Percentiles rank a stretch among this genome's conserved stretches.
Conservation (phyloP, 2,329 filamentous ascomycete species). For the Massarina eburnea region DNA sequence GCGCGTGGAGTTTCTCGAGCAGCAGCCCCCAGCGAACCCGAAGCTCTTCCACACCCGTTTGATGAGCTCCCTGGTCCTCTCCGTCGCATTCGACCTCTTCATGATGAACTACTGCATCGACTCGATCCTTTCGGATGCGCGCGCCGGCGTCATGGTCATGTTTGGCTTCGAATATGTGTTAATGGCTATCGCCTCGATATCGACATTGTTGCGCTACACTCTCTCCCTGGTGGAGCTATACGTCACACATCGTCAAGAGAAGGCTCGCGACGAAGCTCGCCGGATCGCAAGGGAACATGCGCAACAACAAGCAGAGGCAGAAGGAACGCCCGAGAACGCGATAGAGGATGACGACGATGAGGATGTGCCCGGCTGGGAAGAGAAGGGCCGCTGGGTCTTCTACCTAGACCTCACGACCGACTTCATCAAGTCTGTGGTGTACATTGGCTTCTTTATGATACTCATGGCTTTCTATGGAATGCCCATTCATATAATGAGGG, state of each 20-base stretch:
- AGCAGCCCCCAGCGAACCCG: slow-evolving; percentile 89
- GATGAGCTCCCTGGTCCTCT: slow-evolving; percentile 74
- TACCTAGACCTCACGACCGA: slow-evolving; percentile 85
- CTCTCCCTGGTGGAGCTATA: slow-evolving; percentile 77
- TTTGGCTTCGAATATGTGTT: slow-evolving; percentile 98
- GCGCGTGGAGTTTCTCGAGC: slow-evolving; percentile 89
- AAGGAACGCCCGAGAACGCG: slow-evolving; percentile 41
- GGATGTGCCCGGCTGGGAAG: slow-evolving; percentile 94
- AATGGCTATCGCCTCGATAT: slow-evolving; percentile 74
- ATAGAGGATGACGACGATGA: slow-evolving; percentile 84
- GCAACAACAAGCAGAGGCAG: slow-evolving; percentile 56
- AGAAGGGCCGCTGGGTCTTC: slow-evolving; percentile 90
- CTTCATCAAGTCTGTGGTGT: slow-evolving; percentile 86
- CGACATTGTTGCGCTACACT: slow-evolving; percentile 76
- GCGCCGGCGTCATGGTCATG: slow-evolving; percentile 99
- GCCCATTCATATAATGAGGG: slow-evolving; percentile 93
- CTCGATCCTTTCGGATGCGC: slow-evolving; percentile 80
- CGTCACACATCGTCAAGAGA: slow-evolving; percentile 74
- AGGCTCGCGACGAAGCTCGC: slow-evolving; percentile 53
- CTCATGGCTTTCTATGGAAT: slow-evolving; percentile 92
- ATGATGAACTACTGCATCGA: slow-evolving; percentile 81
- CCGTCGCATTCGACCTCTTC: slow-evolving; percentile 75
- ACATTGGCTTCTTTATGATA: slow-evolving; percentile 89
- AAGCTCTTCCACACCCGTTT: slow-evolving; percentile 84
- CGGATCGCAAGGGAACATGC: slow-evolving; percentile 62